Evolutionary conservation across 176 grass and related monocot genomes (phyloP), one percentile per base, ranked within the genome.

Genomic region (Triticum urartu): DNA sequence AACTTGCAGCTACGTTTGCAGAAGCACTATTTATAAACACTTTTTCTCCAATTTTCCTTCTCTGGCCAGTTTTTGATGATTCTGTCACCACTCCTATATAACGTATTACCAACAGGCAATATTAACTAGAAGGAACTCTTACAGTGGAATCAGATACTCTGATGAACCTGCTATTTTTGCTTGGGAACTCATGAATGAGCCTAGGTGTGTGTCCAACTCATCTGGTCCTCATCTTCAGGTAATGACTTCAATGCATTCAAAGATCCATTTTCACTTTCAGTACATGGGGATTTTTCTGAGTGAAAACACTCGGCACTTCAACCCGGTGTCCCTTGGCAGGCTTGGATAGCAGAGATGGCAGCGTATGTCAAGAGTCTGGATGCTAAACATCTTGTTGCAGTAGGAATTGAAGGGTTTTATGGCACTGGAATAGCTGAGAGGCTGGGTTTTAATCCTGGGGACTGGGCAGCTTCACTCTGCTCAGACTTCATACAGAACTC

Each of bases 141-240:
- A 95, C 32, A 98, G 93, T 88, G 93, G 96, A 88, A 83, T 98
- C 74, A 94, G 34, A 81, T 98, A 98, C 59, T 86, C 40, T 77
- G 91, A 98, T 94, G 93, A 98, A 64, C 93, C 93, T 68, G 93
- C 96, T 32, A 95, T 98, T 88, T 98, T 98, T 98, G 90, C 93
- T 32, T 98, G 96, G 96, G 96, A 98, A 79, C 91, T 98, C 45
- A 95, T 98, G 70, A 98, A 95, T 92, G 96, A 98, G 67, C 93
- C 96, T 87, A 87, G 95, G 71, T 98, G 96, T 86, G 68, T 89
- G 26, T 94, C 90, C 26, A 94, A 92, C 67, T 89, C 93, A 83
- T 95, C 93, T 30, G 86, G 81, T 84, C 90, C 90, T 84, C 63
- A 92, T 92, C 72, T 98, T 89, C 90, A 95, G 93, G 93, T 98